phyloP scores from a whole-genome alignment of 345 rosid species.

The Rhodomyrtus tomentosa region DNA sequence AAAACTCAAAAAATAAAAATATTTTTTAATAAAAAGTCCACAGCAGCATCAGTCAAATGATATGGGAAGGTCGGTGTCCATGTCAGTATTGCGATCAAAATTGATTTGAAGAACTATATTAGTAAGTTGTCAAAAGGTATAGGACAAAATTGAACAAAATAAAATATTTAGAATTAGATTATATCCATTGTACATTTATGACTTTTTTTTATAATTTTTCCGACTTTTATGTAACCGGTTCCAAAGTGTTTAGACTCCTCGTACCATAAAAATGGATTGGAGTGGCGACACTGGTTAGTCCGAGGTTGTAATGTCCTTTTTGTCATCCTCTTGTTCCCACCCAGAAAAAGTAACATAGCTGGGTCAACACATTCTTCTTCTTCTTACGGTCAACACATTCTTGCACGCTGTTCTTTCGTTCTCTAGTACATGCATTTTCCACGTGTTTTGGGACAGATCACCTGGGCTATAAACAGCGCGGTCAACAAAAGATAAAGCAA shows the following conservation, averaged over 20 bases:
- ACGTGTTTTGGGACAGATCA: background rate
- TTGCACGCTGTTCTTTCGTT: background rate
- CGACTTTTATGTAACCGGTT: background rate
- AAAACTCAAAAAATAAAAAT: background rate
- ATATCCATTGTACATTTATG: background rate
- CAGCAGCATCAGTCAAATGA: background rate
- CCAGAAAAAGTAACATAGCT: background rate
- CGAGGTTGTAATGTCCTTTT: background rate
- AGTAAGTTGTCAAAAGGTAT: background rate
- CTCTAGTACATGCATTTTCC: background rate
- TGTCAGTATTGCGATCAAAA: background rate
- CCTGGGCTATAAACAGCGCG: background rate
- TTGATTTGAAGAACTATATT: accelerated
- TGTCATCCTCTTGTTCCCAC: background rate
- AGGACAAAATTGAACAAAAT: background rate
- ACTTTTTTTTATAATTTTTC: background rate
- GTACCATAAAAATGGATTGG: background rate
- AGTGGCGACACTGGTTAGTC: background rate
- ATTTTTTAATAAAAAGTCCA: background rate
- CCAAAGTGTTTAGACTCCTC: background rate
- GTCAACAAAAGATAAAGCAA: background rate
- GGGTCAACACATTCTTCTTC: background rate
- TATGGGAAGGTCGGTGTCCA: accelerated
- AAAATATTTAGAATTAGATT: background rate
- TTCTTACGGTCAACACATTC: background rate